Conservation (phyloP, 805 yeast species). For the Wickerhamiella azymoides region DNA sequence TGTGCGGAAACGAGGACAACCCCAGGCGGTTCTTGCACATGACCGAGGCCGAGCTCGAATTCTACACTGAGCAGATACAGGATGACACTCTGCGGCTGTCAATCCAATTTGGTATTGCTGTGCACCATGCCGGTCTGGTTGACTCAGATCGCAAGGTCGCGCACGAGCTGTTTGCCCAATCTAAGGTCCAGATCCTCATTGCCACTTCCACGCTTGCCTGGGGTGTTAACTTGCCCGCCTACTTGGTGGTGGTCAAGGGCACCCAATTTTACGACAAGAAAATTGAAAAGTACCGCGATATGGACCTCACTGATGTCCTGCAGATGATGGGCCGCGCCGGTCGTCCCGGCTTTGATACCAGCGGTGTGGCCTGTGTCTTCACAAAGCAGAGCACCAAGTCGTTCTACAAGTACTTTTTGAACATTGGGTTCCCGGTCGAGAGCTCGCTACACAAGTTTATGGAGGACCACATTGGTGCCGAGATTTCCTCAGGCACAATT, state of each 20-base stretch:
- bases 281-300: conserved; percentile 55
- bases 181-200: conserved; percentile 54
- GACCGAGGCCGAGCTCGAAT: conserved; percentile 48
- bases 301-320: conserved; percentile 69
- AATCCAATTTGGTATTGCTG: conserved; percentile 65
- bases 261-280: conserved; percentile 48
- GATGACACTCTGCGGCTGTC: conserved; percentile 72
- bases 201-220: conserved; percentile 79
- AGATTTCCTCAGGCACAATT: conserved; percentile 57
- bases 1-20: conserved; percentile 66
- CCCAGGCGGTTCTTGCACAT: conserved; percentile 58
- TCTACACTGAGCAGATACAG: conserved; percentile 40
- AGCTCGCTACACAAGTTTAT: conserved; percentile 65
- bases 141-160: conserved; percentile 58
- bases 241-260: conserved; percentile 64
- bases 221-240: conserved; percentile 79
- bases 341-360: conserved; percentile 66
- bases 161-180: conserved; percentile 56
- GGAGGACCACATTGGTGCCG: conserved; percentile 72
- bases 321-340: conserved; percentile 86
- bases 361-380: conserved; percentile 63
- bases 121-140: conserved; percentile 72
- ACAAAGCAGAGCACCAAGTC: conserved; percentile 63
- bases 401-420: conserved; percentile 64
- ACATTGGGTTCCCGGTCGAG: conserved; percentile 73